Evolutionary conservation across 208 protist species (phyloP), one percentile per base, ranked within the genome.

Genomic region (Trypanosoma melophagium): DNA sequence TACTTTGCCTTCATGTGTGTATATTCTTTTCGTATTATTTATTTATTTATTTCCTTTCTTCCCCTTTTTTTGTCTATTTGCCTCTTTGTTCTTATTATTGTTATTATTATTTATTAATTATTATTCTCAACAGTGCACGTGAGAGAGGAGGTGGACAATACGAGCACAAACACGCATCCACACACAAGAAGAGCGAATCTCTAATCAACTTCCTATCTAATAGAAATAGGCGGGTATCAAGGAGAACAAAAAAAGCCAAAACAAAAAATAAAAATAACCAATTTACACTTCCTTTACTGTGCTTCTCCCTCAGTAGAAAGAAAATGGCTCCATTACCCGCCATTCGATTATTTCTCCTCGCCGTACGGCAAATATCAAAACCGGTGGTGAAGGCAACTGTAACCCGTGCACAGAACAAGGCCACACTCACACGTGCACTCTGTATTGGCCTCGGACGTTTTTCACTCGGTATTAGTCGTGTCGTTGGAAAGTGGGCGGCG

Each of bases 361-460:
- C 76, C 10, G 71, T 90, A 24, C 83, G 90, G 3, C 90, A 95
- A 69, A 49, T 92, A 44, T 90, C 90, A 52, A 86, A 87, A 31
- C 90, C 90, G 28, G 38, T 92, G 0, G 81, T 83, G 9, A 76
- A 68, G 47, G 71, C 76, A 44, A 85, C 90, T 28, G 83, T 95
- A 9, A 51, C 53, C 28, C 83, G 80, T 3, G 86, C 87, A 13
- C 90, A 83, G 31, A 74, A 50, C 14, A 77, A 84, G 71, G 74
- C 60, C 12, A 81, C 73, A 5, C 4, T 89, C 21, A 95, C 84
- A 40, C 84, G 84, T 45, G 60, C 72, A 16, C 56, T 91, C 38
- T 95, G 90, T 72, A 81, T 95, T 65, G 74, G 63, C 7, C 81
- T 95, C 35, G 90, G 90, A 19, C 82, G 85, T 21, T 71, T 95